Base-by-base conservation (phyloP, 2,329 filamentous ascomycete species). In the Microcyclospora tardicrescens region DNA sequence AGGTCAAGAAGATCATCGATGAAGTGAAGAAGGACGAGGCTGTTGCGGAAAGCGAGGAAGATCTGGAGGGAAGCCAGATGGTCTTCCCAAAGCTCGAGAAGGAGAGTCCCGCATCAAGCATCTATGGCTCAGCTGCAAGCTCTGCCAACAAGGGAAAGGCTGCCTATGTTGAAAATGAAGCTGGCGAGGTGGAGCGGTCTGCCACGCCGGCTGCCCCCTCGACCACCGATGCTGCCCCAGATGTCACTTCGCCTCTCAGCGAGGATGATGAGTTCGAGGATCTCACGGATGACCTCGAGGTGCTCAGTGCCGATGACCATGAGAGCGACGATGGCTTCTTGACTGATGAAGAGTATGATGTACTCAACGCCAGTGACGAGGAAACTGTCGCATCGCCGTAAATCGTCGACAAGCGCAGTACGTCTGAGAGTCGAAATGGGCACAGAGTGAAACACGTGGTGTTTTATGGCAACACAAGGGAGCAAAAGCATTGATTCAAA, bases 301-400 rank as follows among this genome's bases (percentile, higher is more conserved):
- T 60, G 14, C 48, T 61, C 29, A 56, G 67, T 44, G 67, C 71
- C 38, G 68, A 67, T 28, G 75, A 76, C n/a, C 78, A 79, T 34
- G 76, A 81, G 42, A 70, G 74, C n/a, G 66, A 70, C n/a, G 77
- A 82, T 43, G 83, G 80, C 10, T 95, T 94, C 69, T 65, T 93
- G 69, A 96, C 91, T 0, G 91, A 98, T 47, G 91, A 96, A 61
- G 91, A 98, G 65, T 98, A 96, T 60, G 91, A 98, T 55, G 87
- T 96, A 48, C 76, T 96, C 34, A 86, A 95, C 65, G 89, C 86
- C 33, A 93, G 84, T 42, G 89, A 96, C 50, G 84, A 93, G 60
- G 89, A 96, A 51, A 61, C 57, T 33, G 50, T 60, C 32, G 52
- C 54, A 15, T 56, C 36, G 10, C 33, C 33, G 34, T 43, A 42